Evolutionary conservation across 2,329 filamentous ascomycete species (phyloP), one percentile per base, ranked within the genome.

Genomic region (Arthrobotrys sinensis): DNA sequence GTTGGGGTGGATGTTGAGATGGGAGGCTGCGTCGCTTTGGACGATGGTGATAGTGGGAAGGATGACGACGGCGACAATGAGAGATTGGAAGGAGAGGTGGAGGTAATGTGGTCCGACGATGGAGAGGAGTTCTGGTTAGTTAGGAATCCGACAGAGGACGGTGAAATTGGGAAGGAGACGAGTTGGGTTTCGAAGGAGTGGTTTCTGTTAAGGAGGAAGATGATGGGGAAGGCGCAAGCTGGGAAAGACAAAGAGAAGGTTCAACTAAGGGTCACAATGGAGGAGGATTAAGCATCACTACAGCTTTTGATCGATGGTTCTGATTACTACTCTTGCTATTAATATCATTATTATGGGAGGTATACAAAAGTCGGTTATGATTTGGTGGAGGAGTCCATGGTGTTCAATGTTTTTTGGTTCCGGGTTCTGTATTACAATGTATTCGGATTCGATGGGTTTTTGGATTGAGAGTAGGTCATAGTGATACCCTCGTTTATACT

Each of bases 51-150:
- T 12, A 62, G 16, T 12, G 64, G 10, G 6, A 28, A 68, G 16
- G 52, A 64, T 7, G 55, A 64, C 19, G 43, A 70, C 32, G 50
- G 67, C 2, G 76, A 52, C 1, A 45, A 65, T 36, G 60, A 32
- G 28, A 43, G 21, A 24, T 45, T 73, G 3, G 76, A 79, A 28
- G 76, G 70, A 12, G 76, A 79, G 21, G 76, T 91, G 60, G 86
- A 86, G 48, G 86, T 88, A 82, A 80, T 90, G 19, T 86, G 90
- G 5, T 87, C 88, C 53, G 87, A 88, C 52, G 86, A 85, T 36
- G 84, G 83, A 6, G 82, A 82, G 3, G 83, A 75, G 69, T 79
- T 79, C 45, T 73, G 62, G 67, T 16, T 79, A 21, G 69, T 79
- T 21, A 70, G 76, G 53, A 48, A 79, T 53, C 76, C 76, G 19